Conservation (phyloP, 148 eudicot genomes). For the Cornus florida region DNA sequence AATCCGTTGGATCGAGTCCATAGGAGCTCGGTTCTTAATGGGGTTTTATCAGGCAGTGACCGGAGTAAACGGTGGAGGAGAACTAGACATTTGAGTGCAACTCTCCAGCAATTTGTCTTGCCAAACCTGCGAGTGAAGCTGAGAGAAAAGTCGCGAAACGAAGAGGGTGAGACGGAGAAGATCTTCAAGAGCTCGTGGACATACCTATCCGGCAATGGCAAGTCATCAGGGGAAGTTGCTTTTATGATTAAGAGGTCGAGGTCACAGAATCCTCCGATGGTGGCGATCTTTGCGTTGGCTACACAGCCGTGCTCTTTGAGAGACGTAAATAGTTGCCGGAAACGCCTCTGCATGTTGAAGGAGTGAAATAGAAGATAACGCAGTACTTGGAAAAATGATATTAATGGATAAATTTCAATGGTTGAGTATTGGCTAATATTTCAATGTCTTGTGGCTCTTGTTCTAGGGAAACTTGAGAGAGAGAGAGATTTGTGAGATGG, state of each 20-base stretch:
- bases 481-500: not conserved
- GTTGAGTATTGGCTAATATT: too few relatives aligned
- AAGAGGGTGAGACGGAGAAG: slow-evolving; percentile 30
- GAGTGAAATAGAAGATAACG: not conserved
- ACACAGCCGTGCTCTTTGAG: slow-evolving; percentile 31
- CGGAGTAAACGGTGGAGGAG: slow-evolving; percentile 44
- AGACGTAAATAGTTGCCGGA: slow-evolving; percentile 25
- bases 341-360: slow-evolving; percentile 30
- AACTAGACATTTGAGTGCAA: slow-evolving; percentile 43
- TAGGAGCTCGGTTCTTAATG: slow-evolving; percentile 23
- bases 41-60: slow-evolving; percentile 21
- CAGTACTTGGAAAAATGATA: too few relatives aligned
- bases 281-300: slow-evolving; percentile 36
- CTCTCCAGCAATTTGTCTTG: slow-evolving; percentile 40
- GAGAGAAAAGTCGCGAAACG: slow-evolving; percentile 26
- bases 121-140: slow-evolving; percentile 31
- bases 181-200: slow-evolving; percentile 34
- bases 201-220: slow-evolving; percentile 33
- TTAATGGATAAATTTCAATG: too few relatives aligned
- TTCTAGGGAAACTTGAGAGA: not conserved
- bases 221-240: slow-evolving; percentile 44
- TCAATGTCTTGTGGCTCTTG: too few relatives aligned
- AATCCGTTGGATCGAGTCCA: slow-evolving; percentile 31
- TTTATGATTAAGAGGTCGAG: slow-evolving; percentile 30
- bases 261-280: slow-evolving; percentile 38